These are phyloP conservation scores for Sordariomycetes sp. DNA, from an alignment of 2,329 filamentous ascomycete genomes.

Conservation along the genomic window DNA sequence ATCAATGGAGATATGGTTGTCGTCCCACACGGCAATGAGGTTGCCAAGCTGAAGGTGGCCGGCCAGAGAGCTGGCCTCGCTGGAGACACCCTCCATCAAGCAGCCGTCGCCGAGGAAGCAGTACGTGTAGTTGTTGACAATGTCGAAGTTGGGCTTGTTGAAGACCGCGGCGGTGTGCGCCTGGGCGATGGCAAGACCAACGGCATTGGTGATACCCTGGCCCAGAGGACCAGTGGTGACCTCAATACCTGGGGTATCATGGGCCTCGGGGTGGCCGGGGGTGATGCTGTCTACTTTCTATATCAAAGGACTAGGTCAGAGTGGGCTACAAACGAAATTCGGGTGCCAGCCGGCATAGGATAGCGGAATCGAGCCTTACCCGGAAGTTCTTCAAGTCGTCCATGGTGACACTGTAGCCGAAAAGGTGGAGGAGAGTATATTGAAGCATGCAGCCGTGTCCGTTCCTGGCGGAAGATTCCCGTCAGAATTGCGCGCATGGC, in stretches of 20 bases:
- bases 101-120: conserved; percentile 96
- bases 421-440: conserved; percentile 95
- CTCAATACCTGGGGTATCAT: conserved; percentile 94
- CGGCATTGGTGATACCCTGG: conserved; percentile 94
- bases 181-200: conserved; percentile 95
- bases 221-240: conserved; percentile 97
- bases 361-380: conserved; percentile 41
- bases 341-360: conserved; percentile 3
- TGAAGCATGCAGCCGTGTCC: conserved; percentile 99
- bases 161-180: conserved; percentile 81
- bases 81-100: conserved; percentile 95
- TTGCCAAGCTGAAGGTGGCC: conserved; percentile 97
- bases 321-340: not conserved
- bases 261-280: conserved; percentile 90
- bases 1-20: conserved; percentile 95
- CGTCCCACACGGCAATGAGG: conserved; percentile 93
- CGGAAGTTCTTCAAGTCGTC: conserved; percentile 96
- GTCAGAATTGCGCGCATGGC: not conserved
- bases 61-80: conserved; percentile 83
- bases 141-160: conserved; percentile 91
- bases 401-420: conserved; percentile 76
- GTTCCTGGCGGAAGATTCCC: conserved; percentile 50
- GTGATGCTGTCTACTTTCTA: conserved; percentile 60
- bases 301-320: conserved; percentile 3
- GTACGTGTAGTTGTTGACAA: conserved; percentile 97